Base-by-base conservation (phyloP, 169 alveolate genomes). In the Babesia gibsoni region DNA sequence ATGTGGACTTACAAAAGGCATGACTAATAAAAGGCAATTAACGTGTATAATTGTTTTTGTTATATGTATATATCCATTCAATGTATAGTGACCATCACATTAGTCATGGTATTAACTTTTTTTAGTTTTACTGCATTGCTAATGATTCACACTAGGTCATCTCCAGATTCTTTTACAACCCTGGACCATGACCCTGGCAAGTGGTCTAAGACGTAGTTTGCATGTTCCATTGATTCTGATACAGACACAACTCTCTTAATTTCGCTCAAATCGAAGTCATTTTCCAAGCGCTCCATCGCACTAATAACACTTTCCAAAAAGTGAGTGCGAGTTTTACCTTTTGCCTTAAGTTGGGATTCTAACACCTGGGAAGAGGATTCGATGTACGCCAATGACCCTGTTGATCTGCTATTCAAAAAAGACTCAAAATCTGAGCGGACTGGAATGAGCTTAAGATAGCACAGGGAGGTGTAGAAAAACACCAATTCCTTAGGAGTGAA, bases 121-220 rank as follows among this genome's bases (percentile, higher is more conserved):
- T n/a, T n/a, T n/a, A n/a, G n/a, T n/a, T n/a, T n/a, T n/a, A n/a
- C n/a, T n/a, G n/a, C 48, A 39, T 39, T 14, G 48, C 16, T 16
- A 14, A 39, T 14, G 16, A 39, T 12, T 48, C 32, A 52, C 10
- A 52, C 6, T 52, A 29, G 14, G 5, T n/a, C 36, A 3, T 41
- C 68, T 41, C 42, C 37, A 18, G 37, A 9, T 39, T 66, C 77
- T 41, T 59, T 18, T 4, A 77, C 39, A 27, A 77, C 48, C 54
- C 56, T 70, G 10, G 53, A 5, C 86, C 86, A 77, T 12, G 86
- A 67, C 30, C 32, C 52, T 3, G 86, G 86, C 30, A 77, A 39
- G 67, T 30, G 66, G 18, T 67, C 61, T 33, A 77, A 56, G 16
- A 67, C 72, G 41, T 39, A 68, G 39, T 18, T 25, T 16, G 61